phyloP scores from a whole-genome alignment of 2,329 filamentous ascomycete genomes.

The Fusarium coicis region DNA sequence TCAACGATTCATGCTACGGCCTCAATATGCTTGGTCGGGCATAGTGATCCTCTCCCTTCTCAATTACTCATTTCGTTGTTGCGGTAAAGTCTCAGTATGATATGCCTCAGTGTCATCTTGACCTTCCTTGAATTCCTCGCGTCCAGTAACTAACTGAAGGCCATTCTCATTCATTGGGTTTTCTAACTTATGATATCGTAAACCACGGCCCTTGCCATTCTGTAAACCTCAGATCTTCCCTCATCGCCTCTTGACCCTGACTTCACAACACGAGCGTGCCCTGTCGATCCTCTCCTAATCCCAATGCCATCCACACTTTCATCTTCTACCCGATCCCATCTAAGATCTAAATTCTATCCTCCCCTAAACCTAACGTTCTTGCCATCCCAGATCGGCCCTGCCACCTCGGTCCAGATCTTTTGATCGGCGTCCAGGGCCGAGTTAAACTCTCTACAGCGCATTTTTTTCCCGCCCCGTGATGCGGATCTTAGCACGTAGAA shows the following conservation, averaged over 20 bases:
- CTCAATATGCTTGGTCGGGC: background rate
- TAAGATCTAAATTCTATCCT: slow-evolving; percentile 14
- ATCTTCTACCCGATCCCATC: slow-evolving; percentile 17
- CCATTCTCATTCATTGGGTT: background rate
- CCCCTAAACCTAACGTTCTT: slow-evolving; percentile 16
- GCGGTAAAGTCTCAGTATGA: background rate
- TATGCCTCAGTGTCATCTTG: slow-evolving; percentile 1
- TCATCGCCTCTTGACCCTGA: slow-evolving; percentile 6
- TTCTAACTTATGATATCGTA: background rate
- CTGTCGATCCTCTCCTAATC: slow-evolving; percentile 26
- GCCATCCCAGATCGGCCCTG: slow-evolving; percentile 14
- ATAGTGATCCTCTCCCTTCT: background rate
- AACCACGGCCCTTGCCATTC: background rate
- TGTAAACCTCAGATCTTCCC: background rate
- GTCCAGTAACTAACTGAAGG: background rate
- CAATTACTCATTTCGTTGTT: background rate
- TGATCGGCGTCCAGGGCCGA: slow-evolving; percentile 28
- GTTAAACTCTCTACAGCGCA: slow-evolving; percentile 8
- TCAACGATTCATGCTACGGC: background rate
- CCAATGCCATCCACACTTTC: slow-evolving; percentile 2
- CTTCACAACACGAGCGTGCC: slow-evolving; percentile 14
- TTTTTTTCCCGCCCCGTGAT: background rate
- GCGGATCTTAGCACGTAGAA: slow-evolving; percentile 2
- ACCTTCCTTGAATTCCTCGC: slow-evolving; percentile 2
- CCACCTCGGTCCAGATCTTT: slow-evolving; percentile 28